Evolutionary conservation across 441 rosid species (phyloP), one percentile per base, ranked within the genome.

Genomic region (Brassica hybrid): DNA sequence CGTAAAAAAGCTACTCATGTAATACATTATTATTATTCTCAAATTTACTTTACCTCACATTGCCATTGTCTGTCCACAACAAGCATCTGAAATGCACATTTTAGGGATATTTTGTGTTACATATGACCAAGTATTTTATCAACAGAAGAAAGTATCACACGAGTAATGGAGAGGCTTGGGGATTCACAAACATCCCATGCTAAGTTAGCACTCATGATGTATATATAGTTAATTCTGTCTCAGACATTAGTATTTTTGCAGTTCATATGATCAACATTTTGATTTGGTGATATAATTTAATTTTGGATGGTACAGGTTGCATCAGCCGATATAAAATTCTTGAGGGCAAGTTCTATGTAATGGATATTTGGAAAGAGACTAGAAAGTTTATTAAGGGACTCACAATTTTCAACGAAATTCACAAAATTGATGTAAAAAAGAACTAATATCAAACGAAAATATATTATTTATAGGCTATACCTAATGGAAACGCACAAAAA

Each of bases 141-240:
- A 10, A 82, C 90, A 90, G 98, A 95, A 86, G 81, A 93, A 87
- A 86, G 92, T 86, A 73, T 77, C 89, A 10, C 87, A 32, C 36
- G 89, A 91, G 82, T 84, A 87, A 85, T 81, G 88, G 87, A 78
- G 91, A 4, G 36, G 6, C 85, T 88, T 65, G 90, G 85, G 72
- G 80, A 74, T 79, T 76, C 68, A 77, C 81, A 77, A 12, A 58
- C 88, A 54, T 85, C 97, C 77, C 91, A 93, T 88, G 77, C 94
- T 21, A 95, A 90, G 98, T 95, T 78, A 88, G 91, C 61, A 81
- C 16, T 27, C 32, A 59, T 21, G 36, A 5, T 32, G 36, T 32
- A 32, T 60, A 12, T 67, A 45, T 27, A 27, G 52, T 45, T 63
- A 32, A 1, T 56, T 52, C 0, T 25, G 34, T 65, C 21, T 25